phyloP scores from a whole-genome alignment of 2,329 filamentous ascomycete species.

The Thelonectria blattea region DNA sequence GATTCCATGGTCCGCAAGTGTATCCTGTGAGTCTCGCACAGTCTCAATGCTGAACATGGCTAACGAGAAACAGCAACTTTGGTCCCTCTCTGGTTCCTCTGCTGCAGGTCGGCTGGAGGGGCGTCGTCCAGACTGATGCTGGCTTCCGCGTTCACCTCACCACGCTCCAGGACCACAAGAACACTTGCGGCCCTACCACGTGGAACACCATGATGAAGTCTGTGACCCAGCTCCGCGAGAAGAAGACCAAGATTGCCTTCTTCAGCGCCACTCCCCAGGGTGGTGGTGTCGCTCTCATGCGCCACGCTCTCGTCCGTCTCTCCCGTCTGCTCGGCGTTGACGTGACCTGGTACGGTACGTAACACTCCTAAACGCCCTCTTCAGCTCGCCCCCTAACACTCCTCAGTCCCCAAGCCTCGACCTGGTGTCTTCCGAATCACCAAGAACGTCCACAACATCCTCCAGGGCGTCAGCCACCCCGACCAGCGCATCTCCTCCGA shows the following conservation, averaged over 20 bases:
- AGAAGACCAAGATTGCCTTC: conserved; percentile 74
- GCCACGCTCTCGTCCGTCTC: conserved; percentile 78
- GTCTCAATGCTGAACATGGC: neutral
- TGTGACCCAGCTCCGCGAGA: conserved; percentile 65
- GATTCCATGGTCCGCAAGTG: conserved; percentile 83
- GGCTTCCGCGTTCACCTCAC: conserved; percentile 67
- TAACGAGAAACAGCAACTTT: conserved; percentile 62
- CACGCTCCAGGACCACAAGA: conserved; percentile 62
- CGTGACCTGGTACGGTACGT: conserved; percentile 72
- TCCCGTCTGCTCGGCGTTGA: conserved; percentile 70
- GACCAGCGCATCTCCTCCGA: conserved; percentile 68
- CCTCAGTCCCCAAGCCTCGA: conserved; percentile 74
- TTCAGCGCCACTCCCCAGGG: conserved; percentile 83
- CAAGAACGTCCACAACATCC: conserved; percentile 88
- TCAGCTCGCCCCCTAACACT: conserved; percentile 3
- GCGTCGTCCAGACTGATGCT: conserved; percentile 73
- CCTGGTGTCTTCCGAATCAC: conserved; percentile 83
- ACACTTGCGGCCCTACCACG: conserved; percentile 65
- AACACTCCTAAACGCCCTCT: neutral
- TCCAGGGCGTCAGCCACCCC: conserved; percentile 75
- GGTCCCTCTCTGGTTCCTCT: conserved; percentile 74
- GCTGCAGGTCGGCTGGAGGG: conserved; percentile 70
- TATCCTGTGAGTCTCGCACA: conserved; percentile 62
- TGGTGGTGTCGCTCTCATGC: conserved; percentile 83
- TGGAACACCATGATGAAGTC: conserved; percentile 71